Percentiles rank a stretch among this genome's conserved stretches.
Evolutionary conservation across 1,139 yeast genomes (phyloP).

Genomic region (Yamadazyma siamensis): DNA sequence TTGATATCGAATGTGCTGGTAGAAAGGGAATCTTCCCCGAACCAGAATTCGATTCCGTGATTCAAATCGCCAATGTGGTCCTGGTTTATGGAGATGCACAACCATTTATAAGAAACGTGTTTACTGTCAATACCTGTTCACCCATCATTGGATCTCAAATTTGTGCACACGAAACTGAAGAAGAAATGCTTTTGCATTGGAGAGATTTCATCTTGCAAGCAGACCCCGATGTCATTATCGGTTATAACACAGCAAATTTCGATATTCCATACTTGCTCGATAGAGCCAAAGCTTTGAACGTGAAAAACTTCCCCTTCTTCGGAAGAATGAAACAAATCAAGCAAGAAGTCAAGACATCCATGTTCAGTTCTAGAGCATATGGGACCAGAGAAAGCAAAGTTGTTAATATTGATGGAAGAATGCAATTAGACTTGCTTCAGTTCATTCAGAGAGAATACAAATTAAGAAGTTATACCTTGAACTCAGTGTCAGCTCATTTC

Average conservation of each 20-base stretch:
- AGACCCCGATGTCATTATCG: constrained; percentile 96
- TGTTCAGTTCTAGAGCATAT: constrained; percentile 91
- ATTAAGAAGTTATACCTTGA: constrained; percentile 88
- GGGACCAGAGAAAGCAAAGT: constrained; percentile 94
- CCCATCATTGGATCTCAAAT: constrained; percentile 94
- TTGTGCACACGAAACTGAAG: constrained; percentile 70
- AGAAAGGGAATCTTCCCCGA: constrained; percentile 97
- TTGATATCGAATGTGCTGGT: constrained; percentile 98
- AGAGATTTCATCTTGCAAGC: constrained; percentile 73
- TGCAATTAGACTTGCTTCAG: constrained; percentile 91
- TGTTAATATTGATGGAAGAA: constrained; percentile 90
- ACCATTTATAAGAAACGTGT: constrained; percentile 92
- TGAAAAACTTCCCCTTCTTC: constrained; percentile 76
- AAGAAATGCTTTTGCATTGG: constrained; percentile 84
- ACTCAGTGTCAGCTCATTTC: constrained; percentile 93
- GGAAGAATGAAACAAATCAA: constrained; percentile 67
- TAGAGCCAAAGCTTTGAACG: constrained; percentile 72
- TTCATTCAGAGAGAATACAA: constrained; percentile 94
- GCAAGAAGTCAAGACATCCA: constrained; percentile 78
- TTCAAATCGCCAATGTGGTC: constrained; percentile 95
- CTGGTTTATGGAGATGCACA: constrained; percentile 72
- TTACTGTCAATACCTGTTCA: constrained; percentile 87
- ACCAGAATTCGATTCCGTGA: constrained; percentile 88
- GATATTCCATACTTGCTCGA: constrained; percentile 92
- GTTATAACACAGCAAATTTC: constrained; percentile 91